These are phyloP conservation scores for Ogataea paraovalis DNA, from an alignment of 805 yeast genomes.

Conservation along the genomic window DNA sequence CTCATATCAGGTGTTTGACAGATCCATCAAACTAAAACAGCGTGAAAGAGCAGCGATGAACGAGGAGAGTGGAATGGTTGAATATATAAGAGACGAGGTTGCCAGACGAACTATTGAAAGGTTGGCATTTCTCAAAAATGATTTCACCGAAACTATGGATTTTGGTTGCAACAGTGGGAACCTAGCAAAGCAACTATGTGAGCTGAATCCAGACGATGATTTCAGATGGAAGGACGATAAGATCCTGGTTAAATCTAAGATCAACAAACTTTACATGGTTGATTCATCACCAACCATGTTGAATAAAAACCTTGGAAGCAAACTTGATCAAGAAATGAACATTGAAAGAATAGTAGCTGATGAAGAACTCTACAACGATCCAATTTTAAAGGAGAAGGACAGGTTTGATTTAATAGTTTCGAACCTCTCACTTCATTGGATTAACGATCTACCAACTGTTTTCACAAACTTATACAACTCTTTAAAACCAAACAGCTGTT, in stretches of 20 bases:
- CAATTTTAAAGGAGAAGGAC: constrained; percentile 34
- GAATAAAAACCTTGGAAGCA: constrained; percentile 44
- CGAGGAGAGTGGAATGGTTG: constrained; percentile 50
- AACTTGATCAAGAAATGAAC: constrained; percentile 41
- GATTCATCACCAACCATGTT: constrained; percentile 58
- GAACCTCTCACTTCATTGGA: constrained; percentile 77
- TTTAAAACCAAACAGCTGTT: constrained; percentile 75
- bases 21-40: constrained; percentile 59
- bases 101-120: constrained; percentile 72
- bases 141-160: constrained; percentile 58
- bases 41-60: constrained; percentile 47
- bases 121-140: constrained; percentile 64
- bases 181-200: constrained; percentile 32
- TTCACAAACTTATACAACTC: constrained; percentile 52
- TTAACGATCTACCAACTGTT: constrained; percentile 73
- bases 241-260: constrained; percentile 45
- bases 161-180: constrained; percentile 74
- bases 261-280: constrained; percentile 56
- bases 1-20: constrained; percentile 48
- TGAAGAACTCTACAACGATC: constrained; percentile 57
- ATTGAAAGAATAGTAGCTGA: constrained; percentile 55
- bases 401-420: constrained; percentile 68
- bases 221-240: constrained; percentile 49
- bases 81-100: constrained; percentile 71
- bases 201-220: constrained; percentile 34